Evolutionary conservation across 2,329 filamentous ascomycete genomes (phyloP).

Genomic region (Colletotrichum sp.): DNA sequence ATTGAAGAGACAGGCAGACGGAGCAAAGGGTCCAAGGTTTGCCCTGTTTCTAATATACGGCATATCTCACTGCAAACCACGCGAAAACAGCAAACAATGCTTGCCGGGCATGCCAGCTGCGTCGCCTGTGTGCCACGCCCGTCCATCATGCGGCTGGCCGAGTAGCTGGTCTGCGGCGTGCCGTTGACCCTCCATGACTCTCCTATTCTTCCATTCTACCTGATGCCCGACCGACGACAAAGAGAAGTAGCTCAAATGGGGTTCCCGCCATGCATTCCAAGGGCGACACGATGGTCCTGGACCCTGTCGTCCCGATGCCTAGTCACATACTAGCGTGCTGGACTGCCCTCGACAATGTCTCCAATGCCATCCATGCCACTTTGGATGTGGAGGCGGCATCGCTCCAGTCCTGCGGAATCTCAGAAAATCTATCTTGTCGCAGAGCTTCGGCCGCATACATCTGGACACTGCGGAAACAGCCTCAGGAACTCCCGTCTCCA

Average conservation of each 20-base stretch:
- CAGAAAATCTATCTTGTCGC: background rate
- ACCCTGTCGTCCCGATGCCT: background rate
- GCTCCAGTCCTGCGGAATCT: background rate
- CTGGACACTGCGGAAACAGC: background rate
- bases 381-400: background rate
- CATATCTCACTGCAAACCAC: background rate
- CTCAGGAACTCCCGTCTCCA: background rate
- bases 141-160: constrained; percentile 6
- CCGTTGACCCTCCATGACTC: background rate
- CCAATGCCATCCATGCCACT: background rate
- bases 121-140: background rate
- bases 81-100: constrained; percentile 5
- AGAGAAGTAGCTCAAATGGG: background rate
- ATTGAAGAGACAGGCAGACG: background rate
- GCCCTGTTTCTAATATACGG: background rate
- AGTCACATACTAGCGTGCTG: background rate
- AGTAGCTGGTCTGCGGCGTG: constrained; percentile 8
- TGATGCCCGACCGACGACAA: background rate
- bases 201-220: background rate
- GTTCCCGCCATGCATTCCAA: background rate
- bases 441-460: background rate
- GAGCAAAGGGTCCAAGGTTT: background rate
- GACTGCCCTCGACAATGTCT: background rate
- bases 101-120: background rate
- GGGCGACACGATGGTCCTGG: background rate